Evolutionary conservation across 2,329 filamentous ascomycete genomes (phyloP).

Genomic region (Phoma sp.): DNA sequence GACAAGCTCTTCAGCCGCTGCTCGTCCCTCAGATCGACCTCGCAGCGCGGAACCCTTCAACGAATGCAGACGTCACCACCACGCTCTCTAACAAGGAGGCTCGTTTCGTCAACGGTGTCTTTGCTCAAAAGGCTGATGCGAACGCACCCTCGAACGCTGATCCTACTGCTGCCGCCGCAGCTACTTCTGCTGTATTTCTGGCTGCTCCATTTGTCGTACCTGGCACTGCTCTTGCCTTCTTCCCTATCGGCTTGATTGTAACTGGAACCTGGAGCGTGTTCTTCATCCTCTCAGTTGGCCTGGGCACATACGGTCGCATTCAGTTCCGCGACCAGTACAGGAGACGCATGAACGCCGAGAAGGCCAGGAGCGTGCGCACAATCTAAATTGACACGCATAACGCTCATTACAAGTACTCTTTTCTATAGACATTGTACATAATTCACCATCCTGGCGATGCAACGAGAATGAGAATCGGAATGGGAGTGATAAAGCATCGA

Average conservation of each 20-base stretch:
- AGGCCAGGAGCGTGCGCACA: conserved; percentile 40
- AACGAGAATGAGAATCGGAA: background rate
- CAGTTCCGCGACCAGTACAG: conserved; percentile 70
- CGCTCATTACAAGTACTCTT: conserved; percentile 8
- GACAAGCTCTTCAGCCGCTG: conserved; percentile 65
- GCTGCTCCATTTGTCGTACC: conserved; percentile 69
- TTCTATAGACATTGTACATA: conserved; percentile 28
- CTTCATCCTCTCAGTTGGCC: conserved; percentile 63
- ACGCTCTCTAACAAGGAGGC: conserved; percentile 74
- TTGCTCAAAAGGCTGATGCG: conserved; percentile 62
- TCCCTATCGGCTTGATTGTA: conserved; percentile 73
- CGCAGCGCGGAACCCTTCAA: conserved; percentile 57
- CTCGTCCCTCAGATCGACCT: conserved; percentile 74
- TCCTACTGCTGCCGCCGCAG: conserved; percentile 52
- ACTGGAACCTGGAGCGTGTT: conserved; percentile 65
- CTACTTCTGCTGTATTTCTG: conserved; percentile 50
- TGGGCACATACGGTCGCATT: conserved; percentile 71
- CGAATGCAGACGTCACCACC: conserved; percentile 63
- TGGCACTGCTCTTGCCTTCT: conserved; percentile 70
- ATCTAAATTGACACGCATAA: conserved; percentile 32
- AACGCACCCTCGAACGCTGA: conserved; percentile 53
- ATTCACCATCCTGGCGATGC: conserved; percentile 22
- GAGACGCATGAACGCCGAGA: conserved; percentile 56
- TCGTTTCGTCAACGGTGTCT: conserved; percentile 73
- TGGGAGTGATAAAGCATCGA: background rate